Conservation (phyloP, 1,284 basidiomycete genomes). For the Apiotrichum mycotoxinovorans region DNA sequence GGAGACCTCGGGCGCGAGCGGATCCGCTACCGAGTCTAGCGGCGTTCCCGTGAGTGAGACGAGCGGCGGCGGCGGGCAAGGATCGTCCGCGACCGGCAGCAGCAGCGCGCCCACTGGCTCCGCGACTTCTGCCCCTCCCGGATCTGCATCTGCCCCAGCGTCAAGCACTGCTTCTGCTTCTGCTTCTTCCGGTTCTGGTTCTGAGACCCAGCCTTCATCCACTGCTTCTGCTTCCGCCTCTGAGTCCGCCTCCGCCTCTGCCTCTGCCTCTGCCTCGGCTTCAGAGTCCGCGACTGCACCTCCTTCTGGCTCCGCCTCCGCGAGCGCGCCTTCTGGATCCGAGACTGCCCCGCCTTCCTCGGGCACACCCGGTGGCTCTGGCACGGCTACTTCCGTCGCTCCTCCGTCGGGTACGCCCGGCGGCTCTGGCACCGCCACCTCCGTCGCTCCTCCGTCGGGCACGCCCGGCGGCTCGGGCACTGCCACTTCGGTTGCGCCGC, state of each 20-base stretch:
- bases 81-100: background rate
- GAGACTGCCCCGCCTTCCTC: background rate
- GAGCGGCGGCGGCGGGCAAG: too few species aligned
- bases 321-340: too few species aligned
- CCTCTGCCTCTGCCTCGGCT: background rate
- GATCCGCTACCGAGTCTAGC: background rate
- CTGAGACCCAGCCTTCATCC: background rate
- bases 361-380: too few species aligned
- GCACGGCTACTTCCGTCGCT: too few species aligned
- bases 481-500: too few species aligned
- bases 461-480: too few species aligned
- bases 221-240: background rate
- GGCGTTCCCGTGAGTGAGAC: background rate
- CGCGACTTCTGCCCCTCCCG: background rate
- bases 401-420: too few species aligned
- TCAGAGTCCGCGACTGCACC: background rate
- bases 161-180: background rate
- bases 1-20: background rate
- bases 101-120: background rate
- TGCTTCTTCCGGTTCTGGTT: background rate
- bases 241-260: conserved; percentile 3
- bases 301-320: conserved; percentile 1
- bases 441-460: too few species aligned
- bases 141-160: background rate
- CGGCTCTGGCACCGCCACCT: too few species aligned